Percentiles rank a stretch among this genome's conserved stretches.
Evolutionary conservation across 1,284 basidiomycete species (phyloP).

Genomic region (Xanthoconium separans): DNA sequence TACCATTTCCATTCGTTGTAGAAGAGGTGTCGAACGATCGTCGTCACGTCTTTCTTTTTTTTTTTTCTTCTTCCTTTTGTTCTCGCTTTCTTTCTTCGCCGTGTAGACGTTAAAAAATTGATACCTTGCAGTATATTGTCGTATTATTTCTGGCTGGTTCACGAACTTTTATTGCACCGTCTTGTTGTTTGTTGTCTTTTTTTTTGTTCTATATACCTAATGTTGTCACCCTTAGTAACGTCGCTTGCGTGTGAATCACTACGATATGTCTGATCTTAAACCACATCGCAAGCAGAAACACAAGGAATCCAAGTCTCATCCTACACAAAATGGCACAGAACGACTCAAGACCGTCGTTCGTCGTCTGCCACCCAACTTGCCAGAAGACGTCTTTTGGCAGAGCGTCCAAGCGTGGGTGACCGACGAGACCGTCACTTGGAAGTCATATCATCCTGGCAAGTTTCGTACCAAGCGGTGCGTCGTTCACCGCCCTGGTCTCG

Average conservation of each 20-base stretch:
- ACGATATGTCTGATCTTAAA: constrained; percentile 12
- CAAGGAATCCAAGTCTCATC: constrained; percentile 17
- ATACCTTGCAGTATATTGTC: background rate
- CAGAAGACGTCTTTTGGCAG: constrained; percentile 92
- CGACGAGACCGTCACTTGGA: constrained; percentile 72
- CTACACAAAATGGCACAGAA: constrained; percentile 34
- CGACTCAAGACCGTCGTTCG: constrained; percentile 89
- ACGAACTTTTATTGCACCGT: too few relatives aligned
- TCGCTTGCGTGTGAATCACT: too few relatives aligned
- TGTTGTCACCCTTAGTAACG: too few relatives aligned
- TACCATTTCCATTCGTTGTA: background rate
- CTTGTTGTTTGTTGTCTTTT: background rate
- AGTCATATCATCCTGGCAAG: constrained; percentile 67
- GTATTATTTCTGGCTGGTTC: background rate
- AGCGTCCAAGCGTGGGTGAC: constrained; percentile 84
- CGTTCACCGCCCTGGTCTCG: too few relatives aligned
- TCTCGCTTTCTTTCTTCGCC: background rate
- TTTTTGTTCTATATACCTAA: background rate
- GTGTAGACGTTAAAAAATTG: background rate
- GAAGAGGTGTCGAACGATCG: too few relatives aligned
- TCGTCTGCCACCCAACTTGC: constrained; percentile 87
- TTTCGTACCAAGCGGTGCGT: constrained; percentile 64
- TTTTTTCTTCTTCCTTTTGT: background rate
- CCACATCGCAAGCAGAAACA: constrained; percentile 17
- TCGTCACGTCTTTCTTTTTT: background rate